A percentile compares a stretch with the other conserved stretches of the same genome.
These are phyloP conservation scores for Taphrina sp. DNA, from an alignment of 1,139 yeast genomes.

Conservation along the genomic window DNA sequence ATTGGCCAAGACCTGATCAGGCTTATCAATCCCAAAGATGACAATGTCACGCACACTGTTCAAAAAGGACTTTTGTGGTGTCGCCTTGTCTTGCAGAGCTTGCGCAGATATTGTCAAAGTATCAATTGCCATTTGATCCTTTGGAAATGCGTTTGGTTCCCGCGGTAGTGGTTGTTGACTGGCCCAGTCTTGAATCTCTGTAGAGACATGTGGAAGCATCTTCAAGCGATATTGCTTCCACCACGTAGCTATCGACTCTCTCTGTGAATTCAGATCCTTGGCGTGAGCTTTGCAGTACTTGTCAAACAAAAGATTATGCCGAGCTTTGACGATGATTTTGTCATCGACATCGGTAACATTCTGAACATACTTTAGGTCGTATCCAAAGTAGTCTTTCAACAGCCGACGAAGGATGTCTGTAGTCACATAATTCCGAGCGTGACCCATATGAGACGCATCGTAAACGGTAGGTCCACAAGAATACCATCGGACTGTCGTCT, in stretches of 20 bases:
- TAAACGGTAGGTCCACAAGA: constrained; percentile 99
- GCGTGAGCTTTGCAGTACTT: constrained; percentile 45
- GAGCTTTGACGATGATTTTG: constrained; percentile 88
- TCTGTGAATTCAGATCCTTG: constrained; percentile 40
- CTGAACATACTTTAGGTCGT: constrained; percentile 81
- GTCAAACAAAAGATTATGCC: constrained; percentile 80
- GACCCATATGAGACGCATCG: constrained; percentile 98
- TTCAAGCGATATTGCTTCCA: constrained; percentile 52
- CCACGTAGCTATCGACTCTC: constrained; percentile 49
- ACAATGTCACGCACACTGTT: constrained; percentile 64
- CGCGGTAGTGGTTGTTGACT: constrained; percentile 51
- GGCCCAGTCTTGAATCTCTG: constrained; percentile 56
- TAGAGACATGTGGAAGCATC: constrained; percentile 38
- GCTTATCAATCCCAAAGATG: constrained; percentile 68
- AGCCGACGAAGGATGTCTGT: constrained; percentile 90
- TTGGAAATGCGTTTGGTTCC: constrained; percentile 62
- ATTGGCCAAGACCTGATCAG: constrained; percentile 76
- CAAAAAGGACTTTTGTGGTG: constrained; percentile 48
- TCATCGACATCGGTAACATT: constrained; percentile 98
- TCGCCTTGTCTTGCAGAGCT: constrained; percentile 39
- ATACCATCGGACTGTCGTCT: constrained; percentile 71
- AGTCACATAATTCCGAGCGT: constrained; percentile 92
- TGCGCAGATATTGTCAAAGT: constrained; percentile 59
- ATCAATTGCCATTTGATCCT: constrained; percentile 77
- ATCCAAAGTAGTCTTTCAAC: constrained; percentile 85